Conservation (phyloP, 768 basidiomycete genomes). For the Russula brevipes region DNA sequence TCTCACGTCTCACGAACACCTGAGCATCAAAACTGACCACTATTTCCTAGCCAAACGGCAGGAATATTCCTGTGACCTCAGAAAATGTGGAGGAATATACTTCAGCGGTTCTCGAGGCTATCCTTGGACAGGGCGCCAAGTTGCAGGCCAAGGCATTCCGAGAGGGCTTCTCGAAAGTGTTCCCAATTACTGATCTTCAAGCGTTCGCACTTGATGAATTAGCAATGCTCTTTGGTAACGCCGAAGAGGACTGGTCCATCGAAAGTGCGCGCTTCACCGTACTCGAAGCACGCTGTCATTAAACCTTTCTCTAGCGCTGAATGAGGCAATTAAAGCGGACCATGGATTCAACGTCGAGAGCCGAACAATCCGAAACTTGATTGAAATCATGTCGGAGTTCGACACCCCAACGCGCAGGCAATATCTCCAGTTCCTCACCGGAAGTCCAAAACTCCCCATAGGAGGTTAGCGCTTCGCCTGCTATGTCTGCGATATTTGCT, state of each 20-base stretch:
- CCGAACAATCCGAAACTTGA: constrained; percentile 78
- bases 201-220: constrained; percentile 93
- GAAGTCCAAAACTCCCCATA: constrained; percentile 93
- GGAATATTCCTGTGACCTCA: constrained; percentile 73
- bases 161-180: constrained; percentile 93
- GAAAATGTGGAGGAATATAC: constrained; percentile 90
- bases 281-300: constrained; percentile 1
- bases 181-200: constrained; percentile 84
- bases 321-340: constrained; percentile 90
- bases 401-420: constrained; percentile 70
- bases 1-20: background rate
- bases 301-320: constrained; percentile 55
- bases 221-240: constrained; percentile 93
- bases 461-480: constrained; percentile 57
- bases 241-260: constrained; percentile 93
- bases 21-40: constrained; percentile 5
- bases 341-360: constrained; percentile 98
- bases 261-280: constrained; percentile 61
- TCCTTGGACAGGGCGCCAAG: constrained; percentile 73
- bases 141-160: constrained; percentile 86
- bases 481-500: constrained; percentile 1
- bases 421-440: constrained; percentile 95
- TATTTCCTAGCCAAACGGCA: constrained; percentile 61
- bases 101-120: constrained; percentile 77
- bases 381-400: constrained; percentile 83